Conservation (phyloP, 2,329 filamentous ascomycete genomes). For the Sporothrix sp. region DNA sequence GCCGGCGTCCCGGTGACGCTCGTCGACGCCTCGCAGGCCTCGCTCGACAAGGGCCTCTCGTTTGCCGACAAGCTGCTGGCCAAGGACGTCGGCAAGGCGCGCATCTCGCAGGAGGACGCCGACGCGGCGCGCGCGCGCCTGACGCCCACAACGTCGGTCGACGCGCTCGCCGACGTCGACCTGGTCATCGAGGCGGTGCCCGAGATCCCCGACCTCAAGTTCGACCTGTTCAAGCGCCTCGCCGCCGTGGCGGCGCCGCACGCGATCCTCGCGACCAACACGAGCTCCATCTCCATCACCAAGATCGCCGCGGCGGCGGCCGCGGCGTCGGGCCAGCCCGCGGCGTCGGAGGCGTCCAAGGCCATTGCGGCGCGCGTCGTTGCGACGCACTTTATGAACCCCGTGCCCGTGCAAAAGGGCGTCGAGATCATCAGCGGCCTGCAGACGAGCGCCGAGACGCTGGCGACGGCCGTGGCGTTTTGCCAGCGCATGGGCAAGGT, state of each 20-base stretch:
- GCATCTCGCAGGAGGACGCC: constrained; percentile 73
- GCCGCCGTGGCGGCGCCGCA: constrained; percentile 74
- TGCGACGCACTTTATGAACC: constrained; percentile 99
- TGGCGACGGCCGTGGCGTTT: constrained; percentile 75
- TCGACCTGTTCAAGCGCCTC: constrained; percentile 74
- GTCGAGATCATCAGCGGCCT: constrained; percentile 95
- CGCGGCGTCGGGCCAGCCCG: constrained; percentile 21
- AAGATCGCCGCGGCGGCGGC: constrained; percentile 79
- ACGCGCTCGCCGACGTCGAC: constrained; percentile 72
- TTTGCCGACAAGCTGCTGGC: constrained; percentile 92
- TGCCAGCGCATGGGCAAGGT: constrained; percentile 92
- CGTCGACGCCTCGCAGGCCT: constrained; percentile 73
- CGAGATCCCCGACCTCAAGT: constrained; percentile 81
- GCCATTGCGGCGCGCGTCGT: constrained; percentile 73
- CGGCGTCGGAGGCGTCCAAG: constrained; percentile 39
- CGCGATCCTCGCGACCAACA: constrained; percentile 91
- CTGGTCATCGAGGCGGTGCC: constrained; percentile 98
- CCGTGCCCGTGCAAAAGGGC: constrained; percentile 90
- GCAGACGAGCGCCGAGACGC: constrained; percentile 75
- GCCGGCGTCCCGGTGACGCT: constrained; percentile 77
- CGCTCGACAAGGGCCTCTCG: constrained; percentile 77
- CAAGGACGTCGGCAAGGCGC: constrained; percentile 84
- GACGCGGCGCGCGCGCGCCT: constrained; percentile 62
- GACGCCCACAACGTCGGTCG: constrained; percentile 59
- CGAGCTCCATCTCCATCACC: constrained; percentile 96